Evolutionary conservation across 2,329 filamentous ascomycete genomes (phyloP), one percentile per base, ranked within the genome.

Genomic region (Tolypocladium amazonense): DNA sequence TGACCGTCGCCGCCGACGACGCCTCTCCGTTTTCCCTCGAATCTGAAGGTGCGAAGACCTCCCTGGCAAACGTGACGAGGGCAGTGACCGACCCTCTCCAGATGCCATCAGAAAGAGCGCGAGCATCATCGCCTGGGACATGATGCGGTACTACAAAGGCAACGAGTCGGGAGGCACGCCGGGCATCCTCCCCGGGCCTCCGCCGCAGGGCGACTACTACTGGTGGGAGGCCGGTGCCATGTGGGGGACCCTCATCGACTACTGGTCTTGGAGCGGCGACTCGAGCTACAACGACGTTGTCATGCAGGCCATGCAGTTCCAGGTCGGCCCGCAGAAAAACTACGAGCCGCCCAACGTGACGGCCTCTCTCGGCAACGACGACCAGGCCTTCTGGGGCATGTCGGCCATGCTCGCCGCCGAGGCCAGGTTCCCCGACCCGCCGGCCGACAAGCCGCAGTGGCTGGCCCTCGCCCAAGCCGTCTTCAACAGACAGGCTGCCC

Each of bases 61-160:
- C 11, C 23, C 2, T 12, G 8, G n/a, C 3, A 45, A 25, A 39
- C 27, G 4, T 14, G 18, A 39, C 45, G 15, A 9, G 14, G 41
- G 7, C 52, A 38, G 41, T 45, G 38, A 15, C 23, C 27, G 47
- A 53, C 35, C 25, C 43, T 39, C 43, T 7, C 8, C 23, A 60
- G 61, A 60, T 20, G 61, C 47, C 38, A 60, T 62, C 43, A 60
- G 56, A 27, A 41, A 47, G 35, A 58, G 56, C 3, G 62, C 62
- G 38, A 56, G 58, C 58, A 53, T 39, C 38, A 37, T 63, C 15
- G 56, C 60, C 23, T 59, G 30, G 53, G 59, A 61, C 59, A 52
- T 61, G 33, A 38, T 61, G 27, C 45, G 61, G 50, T 58, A 61
- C 55, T 63, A 61, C 60, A 43, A 62, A 15, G 60, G 60, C 35